Evolutionary conservation across 78 protist species (phyloP), one percentile per base, ranked within the genome.

Genomic region (Dictyostelium purpureum): DNA sequence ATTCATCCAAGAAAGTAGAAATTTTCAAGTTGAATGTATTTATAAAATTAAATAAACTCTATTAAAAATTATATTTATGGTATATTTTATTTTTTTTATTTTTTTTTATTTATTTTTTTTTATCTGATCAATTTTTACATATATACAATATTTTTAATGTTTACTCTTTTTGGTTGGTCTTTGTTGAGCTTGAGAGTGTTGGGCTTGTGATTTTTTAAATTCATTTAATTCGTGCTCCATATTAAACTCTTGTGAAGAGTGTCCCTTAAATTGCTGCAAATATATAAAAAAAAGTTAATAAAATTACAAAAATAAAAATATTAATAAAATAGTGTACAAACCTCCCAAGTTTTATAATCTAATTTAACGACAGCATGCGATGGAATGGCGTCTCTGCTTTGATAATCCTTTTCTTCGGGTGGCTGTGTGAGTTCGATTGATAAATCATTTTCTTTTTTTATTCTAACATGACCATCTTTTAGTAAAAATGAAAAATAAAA

Each of bases 351-450:
- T 0, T 85, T 65, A 56, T 70, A 85, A 66, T 85, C 91, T 33
- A 85, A n/a, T 45, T 73, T 70, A 28, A 85, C 38, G 42, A 85
- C 49, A 2, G 82, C 70, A 43, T 85, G 91, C 26, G 33, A 37
- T 14, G 37, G 67, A 16, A n/a, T 16, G 1, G 91, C 91, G 43
- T 18, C 43, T 4, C 79, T 67, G 4, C 47, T 26, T 24, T 59
- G 61, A 35, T 57, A 85, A 51, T 85, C 91, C 26, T 70, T 57
- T 73, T 85, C 91, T 26, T 85, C 82, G 42, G 91, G 91, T 24
- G 91, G 91, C n/a, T 56, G 79, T 11, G 80, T 35, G 1, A 35
- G 47, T 14, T 21, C 33, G 10, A 40, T 49, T 4, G 63, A 31
- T 47, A 74, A n/a, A 14, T 24, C 42, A 54, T 45, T 42, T 10